These are phyloP conservation scores for Friedmanniomyces simplex DNA, from an alignment of 495 filamentous ascomycete species.

Conservation along the genomic window DNA sequence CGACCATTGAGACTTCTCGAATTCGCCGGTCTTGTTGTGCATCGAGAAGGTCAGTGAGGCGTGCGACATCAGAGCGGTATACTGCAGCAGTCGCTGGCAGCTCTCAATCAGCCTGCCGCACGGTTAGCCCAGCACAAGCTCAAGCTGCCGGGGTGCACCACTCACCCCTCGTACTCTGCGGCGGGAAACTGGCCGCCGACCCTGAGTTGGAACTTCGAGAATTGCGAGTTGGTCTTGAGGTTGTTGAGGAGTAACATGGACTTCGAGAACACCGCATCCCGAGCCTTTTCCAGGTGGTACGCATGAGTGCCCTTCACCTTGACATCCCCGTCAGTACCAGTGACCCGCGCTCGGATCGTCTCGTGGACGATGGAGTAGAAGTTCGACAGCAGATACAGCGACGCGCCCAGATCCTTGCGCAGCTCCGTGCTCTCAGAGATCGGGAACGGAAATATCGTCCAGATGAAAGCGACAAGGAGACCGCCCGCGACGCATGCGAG, in stretches of 20 bases:
- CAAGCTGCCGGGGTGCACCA: background rate
- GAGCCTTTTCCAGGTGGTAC: slow-evolving; percentile 41
- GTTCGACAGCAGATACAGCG: slow-evolving; percentile 67
- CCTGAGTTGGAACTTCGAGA: slow-evolving; percentile 8
- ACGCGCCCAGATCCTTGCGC: slow-evolving; percentile 58
- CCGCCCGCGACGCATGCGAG: slow-evolving; percentile 63
- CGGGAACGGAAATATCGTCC: slow-evolving; percentile 57
- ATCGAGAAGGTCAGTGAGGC: slow-evolving; percentile 44
- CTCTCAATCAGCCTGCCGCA: slow-evolving; percentile 3
- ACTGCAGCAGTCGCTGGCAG: slow-evolving; percentile 26
- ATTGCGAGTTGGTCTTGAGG: slow-evolving; percentile 28
- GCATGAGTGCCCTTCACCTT: slow-evolving; percentile 47
- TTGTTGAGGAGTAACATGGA: slow-evolving; percentile 45
- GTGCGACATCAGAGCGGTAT: slow-evolving; percentile 60
- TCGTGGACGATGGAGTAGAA: slow-evolving; percentile 66
- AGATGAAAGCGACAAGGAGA: slow-evolving; percentile 65
- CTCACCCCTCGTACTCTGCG: slow-evolving; percentile 8
- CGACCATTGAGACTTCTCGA: slow-evolving; percentile 38
- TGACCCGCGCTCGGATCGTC: slow-evolving; percentile 52
- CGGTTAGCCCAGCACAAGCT: background rate
- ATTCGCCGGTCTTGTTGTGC: slow-evolving; percentile 11
- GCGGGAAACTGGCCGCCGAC: slow-evolving; percentile 9
- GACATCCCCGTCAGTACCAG: slow-evolving; percentile 52
- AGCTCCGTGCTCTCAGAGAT: slow-evolving; percentile 63
- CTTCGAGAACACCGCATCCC: slow-evolving; percentile 48